Conservation (phyloP, 129 eudicot species). For the Rutidosis leptorrhynchoides region DNA sequence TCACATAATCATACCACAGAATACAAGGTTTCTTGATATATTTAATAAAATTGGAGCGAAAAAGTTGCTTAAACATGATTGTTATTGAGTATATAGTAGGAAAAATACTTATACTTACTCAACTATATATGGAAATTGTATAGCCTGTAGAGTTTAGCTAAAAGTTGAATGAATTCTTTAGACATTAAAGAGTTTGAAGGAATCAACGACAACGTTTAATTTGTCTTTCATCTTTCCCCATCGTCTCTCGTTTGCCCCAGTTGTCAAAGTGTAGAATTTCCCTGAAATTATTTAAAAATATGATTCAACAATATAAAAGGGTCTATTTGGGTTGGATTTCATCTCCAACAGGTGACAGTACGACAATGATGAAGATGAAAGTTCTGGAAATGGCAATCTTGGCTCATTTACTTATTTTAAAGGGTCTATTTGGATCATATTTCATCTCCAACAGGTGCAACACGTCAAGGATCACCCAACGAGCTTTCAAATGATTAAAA, state of each 20-base stretch:
- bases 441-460: background rate
- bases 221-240: slow-evolving; percentile 97
- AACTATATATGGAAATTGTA: slow-evolving; percentile 33
- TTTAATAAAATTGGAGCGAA: too few relatives aligned
- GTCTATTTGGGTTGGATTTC: too few relatives aligned
- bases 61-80: too few relatives aligned
- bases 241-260: slow-evolving; percentile 95
- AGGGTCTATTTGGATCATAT: background rate
- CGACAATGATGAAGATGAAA: background rate
- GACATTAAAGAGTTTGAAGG: slow-evolving; percentile 81
- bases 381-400: background rate
- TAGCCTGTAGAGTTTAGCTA: slow-evolving; percentile 48
- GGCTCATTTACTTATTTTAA: background rate
- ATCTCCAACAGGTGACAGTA: slow-evolving; percentile 2
- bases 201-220: slow-evolving; percentile 60
- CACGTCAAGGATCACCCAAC: background rate
- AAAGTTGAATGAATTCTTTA: slow-evolving; percentile 22
- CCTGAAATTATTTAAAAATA: slow-evolving; percentile 42
- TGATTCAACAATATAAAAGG: too few relatives aligned
- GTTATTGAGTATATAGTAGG: too few relatives aligned
- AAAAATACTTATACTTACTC: too few relatives aligned
- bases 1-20: too few relatives aligned
- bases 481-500: background rate
- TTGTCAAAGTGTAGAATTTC: slow-evolving; percentile 83
- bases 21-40: too few relatives aligned